Base-by-base conservation (phyloP, 2,329 filamentous ascomycete genomes). In the Stachybotrys chlorohalonatus region DNA sequence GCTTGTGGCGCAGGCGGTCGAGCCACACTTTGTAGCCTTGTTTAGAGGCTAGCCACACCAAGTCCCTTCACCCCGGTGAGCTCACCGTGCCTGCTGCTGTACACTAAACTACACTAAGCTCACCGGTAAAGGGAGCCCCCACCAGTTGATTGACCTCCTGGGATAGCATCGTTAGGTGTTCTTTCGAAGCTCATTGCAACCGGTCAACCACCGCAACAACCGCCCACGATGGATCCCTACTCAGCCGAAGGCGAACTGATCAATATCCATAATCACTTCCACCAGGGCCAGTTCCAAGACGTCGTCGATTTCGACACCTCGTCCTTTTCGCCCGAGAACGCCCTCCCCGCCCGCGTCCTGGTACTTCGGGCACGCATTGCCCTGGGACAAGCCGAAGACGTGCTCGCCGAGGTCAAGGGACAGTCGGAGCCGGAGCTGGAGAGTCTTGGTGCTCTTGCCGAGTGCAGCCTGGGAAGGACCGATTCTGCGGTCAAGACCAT, bases 301-400 rank as follows among this genome's bases (percentile, higher is more conserved):
- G 92, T 95, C 59, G 73, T 95, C 72, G 87, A 94, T 75, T 95
- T 91, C 74, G 87, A 95, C 72, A 87, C 85, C 48, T 84, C 87
- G 6, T 78, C 85, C 56, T 87, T 97, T 66, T 94, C 89, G 49
- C 63, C 85, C 59, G 84, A 87, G 64, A 96, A 96, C 74, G 78
- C 79, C 50, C 78, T 91, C 13, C 83, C 90, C 47, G 88, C 89
- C 47, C 85, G 85, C 56, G 75, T 96, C 49, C 83, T 97, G 54
- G 80, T 87, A 68, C 83, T 93, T 59, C 89, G 94, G 68, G 85
- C 93, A 48, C 87, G 86, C 67, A 84, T 96, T 65, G 91, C 91
- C 52, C 81, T 93, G 7, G 90, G 90, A 54, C 84, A 95, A 67
- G 82, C 86, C 58, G 77, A 85, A 59, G 81, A 87, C 59, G 91